Percentiles rank a stretch among this genome's conserved stretches.
phyloP scores from a whole-genome alignment of 257 asterid species.

The Ajuga chamaepitys region DNA sequence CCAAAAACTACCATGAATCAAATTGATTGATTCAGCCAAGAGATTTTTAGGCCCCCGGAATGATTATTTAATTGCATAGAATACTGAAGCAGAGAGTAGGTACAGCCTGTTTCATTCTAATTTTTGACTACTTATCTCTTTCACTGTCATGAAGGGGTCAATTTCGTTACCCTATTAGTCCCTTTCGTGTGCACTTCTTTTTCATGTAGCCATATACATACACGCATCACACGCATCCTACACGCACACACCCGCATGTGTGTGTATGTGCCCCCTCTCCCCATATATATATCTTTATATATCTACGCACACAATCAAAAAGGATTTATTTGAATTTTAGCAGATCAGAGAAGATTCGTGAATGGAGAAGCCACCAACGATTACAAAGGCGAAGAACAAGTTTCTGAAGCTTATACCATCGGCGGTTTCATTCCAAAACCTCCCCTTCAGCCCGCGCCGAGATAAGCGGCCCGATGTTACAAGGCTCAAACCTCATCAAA shows the following conservation, averaged over 20 bases:
- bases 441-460: slow-evolving; percentile 35
- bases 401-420: slow-evolving; percentile 24
- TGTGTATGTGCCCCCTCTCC: neutral
- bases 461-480: slow-evolving; percentile 19
- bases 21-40: no score
- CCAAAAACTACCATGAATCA: no score
- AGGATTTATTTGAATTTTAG: neutral
- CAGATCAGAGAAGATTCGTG: neutral
- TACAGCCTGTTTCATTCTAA: no score
- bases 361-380: slow-evolving; percentile 37
- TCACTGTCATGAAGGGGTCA: slow-evolving; percentile 15
- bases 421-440: slow-evolving; percentile 34
- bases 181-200: neutral
- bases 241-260: neutral
- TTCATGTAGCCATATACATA: neutral
- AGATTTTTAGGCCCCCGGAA: no score
- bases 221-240: neutral
- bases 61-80: no score
- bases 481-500: slow-evolving; percentile 11
- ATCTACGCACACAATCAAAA: neutral
- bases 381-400: slow-evolving; percentile 24
- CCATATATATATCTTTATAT: neutral
- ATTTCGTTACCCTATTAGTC: slow-evolving; percentile 12
- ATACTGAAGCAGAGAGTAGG: no score
- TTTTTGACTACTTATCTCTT: no score